A percentile compares a stretch with the other conserved stretches of the same genome.
These are phyloP conservation scores for Xylariaceae sp. DNA, from an alignment of 2,329 filamentous ascomycete species.

Conservation along the genomic window DNA sequence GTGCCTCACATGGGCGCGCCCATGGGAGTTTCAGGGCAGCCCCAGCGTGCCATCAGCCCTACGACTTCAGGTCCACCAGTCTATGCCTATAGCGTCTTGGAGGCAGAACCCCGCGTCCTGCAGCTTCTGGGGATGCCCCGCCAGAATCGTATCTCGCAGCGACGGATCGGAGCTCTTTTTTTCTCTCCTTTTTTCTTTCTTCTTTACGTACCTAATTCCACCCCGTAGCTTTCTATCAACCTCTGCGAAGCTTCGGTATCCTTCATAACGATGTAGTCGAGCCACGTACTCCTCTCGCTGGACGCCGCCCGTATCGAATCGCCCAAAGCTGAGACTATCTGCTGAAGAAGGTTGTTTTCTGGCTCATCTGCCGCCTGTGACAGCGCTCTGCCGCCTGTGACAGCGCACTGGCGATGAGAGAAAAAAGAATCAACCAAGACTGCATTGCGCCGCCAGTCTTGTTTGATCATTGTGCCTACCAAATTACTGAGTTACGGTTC, in stretches of 20 bases:
- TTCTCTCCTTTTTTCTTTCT: too few species aligned
- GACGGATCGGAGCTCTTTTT: not conserved
- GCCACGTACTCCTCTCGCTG: not conserved
- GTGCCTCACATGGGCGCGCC: not conserved
- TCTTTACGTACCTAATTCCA: not conserved
- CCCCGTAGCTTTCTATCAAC: not conserved
- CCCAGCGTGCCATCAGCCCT: not conserved
- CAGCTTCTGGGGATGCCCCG: not conserved
- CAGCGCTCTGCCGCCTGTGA: not conserved
- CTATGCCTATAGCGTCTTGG: not conserved
- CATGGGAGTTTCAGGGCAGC: not conserved
- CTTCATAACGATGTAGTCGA: not conserved
- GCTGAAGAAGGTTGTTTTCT: not conserved
- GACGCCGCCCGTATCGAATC: not conserved
- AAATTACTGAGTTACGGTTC: not conserved
- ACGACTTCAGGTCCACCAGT: not conserved
- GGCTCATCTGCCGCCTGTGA: too few species aligned
- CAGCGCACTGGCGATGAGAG: not conserved
- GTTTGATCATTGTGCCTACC: not conserved
- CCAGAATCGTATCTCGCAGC: not conserved
- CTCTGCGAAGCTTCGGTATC: not conserved
- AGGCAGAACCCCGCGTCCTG: not conserved
- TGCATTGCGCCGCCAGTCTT: not conserved
- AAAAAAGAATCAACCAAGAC: not conserved
- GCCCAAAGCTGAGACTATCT: not conserved